Conservation (phyloP, 202 grass and related monocot genomes). For the Musa balbisiana region DNA sequence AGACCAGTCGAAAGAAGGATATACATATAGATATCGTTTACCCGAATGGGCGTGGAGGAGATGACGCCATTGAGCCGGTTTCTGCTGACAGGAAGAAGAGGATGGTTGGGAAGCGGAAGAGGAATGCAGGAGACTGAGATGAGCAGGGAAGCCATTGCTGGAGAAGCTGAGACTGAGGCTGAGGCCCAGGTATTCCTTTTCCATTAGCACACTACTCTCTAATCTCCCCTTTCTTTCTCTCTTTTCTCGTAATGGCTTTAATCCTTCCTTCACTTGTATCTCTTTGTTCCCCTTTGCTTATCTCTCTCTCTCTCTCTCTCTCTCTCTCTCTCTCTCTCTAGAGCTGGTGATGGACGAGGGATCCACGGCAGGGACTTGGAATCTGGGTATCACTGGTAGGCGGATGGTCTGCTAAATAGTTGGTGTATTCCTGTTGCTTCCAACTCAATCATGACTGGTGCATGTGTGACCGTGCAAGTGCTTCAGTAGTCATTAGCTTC, state of each 20-base stretch:
- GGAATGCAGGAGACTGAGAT: slow-evolving; percentile 16
- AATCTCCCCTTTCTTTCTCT: not conserved
- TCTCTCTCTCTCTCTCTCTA: not conserved
- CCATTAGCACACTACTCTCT: slow-evolving; percentile 1
- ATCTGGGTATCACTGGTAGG: too few species aligned
- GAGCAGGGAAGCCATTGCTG: slow-evolving; percentile 6
- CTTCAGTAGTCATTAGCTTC: too few species aligned
- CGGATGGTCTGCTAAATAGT: too few species aligned
- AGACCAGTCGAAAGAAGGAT: not conserved
- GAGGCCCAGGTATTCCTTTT: slow-evolving; percentile 44
- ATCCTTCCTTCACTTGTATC: not conserved
- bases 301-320: too few species aligned
- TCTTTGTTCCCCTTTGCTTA: too few species aligned
- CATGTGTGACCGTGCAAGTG: too few species aligned
- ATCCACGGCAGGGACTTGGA: too few species aligned
- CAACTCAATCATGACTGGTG: too few species aligned
- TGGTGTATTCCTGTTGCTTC: too few species aligned
- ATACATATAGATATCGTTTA: not conserved
- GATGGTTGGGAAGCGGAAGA: slow-evolving; percentile 14
- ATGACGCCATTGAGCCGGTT: not conserved
- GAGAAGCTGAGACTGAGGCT: slow-evolving; percentile 36
- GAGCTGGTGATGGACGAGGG: too few species aligned
- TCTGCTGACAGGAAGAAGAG: slow-evolving; percentile 19
- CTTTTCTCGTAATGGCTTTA: not conserved
- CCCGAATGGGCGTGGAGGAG: slow-evolving; percentile 24